These are phyloP conservation scores for Penicillium cataractarum DNA, from an alignment of 495 filamentous ascomycete genomes.

Conservation along the genomic window DNA sequence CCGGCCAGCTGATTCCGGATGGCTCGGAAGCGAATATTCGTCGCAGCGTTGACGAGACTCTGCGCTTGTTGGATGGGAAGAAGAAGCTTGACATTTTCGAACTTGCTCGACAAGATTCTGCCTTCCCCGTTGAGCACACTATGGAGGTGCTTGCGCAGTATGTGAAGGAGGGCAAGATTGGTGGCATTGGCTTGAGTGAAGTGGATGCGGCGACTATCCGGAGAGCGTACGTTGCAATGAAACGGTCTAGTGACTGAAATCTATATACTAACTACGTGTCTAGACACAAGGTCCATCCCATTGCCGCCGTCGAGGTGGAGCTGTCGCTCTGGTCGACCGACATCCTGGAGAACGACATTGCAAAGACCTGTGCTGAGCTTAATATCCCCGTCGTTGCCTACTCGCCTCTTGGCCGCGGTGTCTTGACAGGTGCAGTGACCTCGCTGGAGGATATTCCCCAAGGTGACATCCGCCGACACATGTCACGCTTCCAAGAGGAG, in stretches of 20 bases:
- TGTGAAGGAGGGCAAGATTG: slow-evolving; percentile 75
- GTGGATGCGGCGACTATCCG: slow-evolving; percentile 74
- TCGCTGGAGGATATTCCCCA: slow-evolving; percentile 62
- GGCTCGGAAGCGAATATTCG: slow-evolving; percentile 65
- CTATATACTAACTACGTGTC: slow-evolving; percentile 21
- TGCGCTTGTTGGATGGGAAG: slow-evolving; percentile 62
- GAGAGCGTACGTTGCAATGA: slow-evolving; percentile 52
- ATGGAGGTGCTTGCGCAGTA: slow-evolving; percentile 60
- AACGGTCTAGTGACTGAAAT: slow-evolving; percentile 5
- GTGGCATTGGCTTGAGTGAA: slow-evolving; percentile 77
- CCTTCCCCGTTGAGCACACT: slow-evolving; percentile 61
- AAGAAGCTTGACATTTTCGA: slow-evolving; percentile 87
- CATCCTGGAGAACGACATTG: slow-evolving; percentile 75
- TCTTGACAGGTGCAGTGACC: slow-evolving; percentile 65
- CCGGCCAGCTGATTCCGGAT: slow-evolving; percentile 46
- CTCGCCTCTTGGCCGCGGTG: slow-evolving; percentile 58
- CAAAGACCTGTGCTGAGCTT: slow-evolving; percentile 69
- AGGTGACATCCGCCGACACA: slow-evolving; percentile 53
- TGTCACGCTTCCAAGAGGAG: slow-evolving; percentile 70
- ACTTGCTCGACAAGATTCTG: slow-evolving; percentile 70
- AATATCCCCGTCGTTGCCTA: slow-evolving; percentile 72
- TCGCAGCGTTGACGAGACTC: slow-evolving; percentile 66
- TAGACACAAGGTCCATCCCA: slow-evolving; percentile 64
- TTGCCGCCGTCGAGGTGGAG: slow-evolving; percentile 79
- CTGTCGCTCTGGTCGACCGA: slow-evolving; percentile 69